phyloP scores from a whole-genome alignment of 2,329 filamentous ascomycete species.

The Pleomassaria siparia region DNA sequence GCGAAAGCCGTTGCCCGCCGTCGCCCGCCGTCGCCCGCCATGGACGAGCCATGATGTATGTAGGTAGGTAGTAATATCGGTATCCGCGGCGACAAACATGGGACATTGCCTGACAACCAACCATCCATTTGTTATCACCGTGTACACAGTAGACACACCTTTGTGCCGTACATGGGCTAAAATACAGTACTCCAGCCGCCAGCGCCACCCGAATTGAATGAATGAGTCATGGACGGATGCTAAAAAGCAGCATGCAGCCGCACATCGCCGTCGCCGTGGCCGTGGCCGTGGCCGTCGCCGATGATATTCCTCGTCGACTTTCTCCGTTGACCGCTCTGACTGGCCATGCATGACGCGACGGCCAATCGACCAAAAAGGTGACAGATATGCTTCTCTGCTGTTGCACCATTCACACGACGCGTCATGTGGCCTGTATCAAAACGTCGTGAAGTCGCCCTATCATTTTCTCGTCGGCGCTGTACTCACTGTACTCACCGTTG shows the following conservation, averaged over 20 bases:
- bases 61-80: no score
- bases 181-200: neutral
- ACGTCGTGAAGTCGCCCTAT: neutral
- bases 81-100: neutral
- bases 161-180: no score
- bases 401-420: slow-evolving; percentile 2
- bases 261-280: neutral
- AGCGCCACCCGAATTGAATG: slow-evolving; percentile 7
- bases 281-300: neutral
- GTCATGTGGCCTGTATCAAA: slow-evolving; percentile 4
- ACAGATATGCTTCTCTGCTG: neutral
- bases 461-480: neutral
- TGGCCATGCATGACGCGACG: neutral
- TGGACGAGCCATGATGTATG: no score
- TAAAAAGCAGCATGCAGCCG: neutral
- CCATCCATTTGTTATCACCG: slow-evolving; percentile 4
- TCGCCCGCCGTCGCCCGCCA: no score
- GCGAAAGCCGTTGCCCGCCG: no score
- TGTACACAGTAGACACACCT: no score
- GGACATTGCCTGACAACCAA: neutral
- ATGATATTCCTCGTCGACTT: neutral
- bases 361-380: neutral
- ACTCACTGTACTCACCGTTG: neutral
- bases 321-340: no score
- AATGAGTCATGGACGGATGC: slow-evolving; percentile 5